Conservation (phyloP, 441 rosid genomes). For the Croton laevigatus region DNA sequence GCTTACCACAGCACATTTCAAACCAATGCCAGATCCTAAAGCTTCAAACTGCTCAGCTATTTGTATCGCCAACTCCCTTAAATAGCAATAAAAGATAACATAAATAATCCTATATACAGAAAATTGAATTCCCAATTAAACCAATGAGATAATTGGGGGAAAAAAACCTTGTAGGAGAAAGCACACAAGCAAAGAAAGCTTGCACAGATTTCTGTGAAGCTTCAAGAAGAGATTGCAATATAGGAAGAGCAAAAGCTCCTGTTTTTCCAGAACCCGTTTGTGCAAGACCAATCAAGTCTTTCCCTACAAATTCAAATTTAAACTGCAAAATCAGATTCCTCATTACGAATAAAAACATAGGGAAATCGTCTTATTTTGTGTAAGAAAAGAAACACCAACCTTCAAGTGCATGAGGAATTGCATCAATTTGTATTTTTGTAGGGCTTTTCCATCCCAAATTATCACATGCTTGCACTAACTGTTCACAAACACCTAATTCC, state of each 20-base stretch:
- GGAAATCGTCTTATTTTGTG: not conserved
- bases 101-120: not conserved
- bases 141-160: not conserved
- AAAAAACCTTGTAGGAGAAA: conserved; percentile 82
- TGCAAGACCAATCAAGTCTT: conserved; percentile 91
- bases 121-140: not conserved
- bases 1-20: conserved; percentile 85
- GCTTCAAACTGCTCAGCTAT: conserved; percentile 96
- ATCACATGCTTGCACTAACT: conserved; percentile 72
- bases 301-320: conserved; percentile 43
- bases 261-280: conserved; percentile 98
- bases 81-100: conserved; percentile 5
- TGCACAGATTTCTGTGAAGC: conserved; percentile 57
- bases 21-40: conserved; percentile 70
- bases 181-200: conserved; percentile 85
- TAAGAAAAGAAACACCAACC: conserved; percentile 29
- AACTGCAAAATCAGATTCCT: not conserved
- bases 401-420: conserved; percentile 82
- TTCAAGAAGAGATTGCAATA: conserved; percentile 73
- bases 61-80: conserved; percentile 91
- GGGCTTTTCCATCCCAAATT: conserved; percentile 71
- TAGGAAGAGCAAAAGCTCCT: conserved; percentile 94
- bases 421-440: conserved; percentile 77
- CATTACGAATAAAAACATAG: not conserved
- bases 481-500: conserved; percentile 70